Evolutionary conservation across 306 rosid genomes (phyloP), one percentile per base, ranked within the genome.

Genomic region (Lathyrus tuberosus): DNA sequence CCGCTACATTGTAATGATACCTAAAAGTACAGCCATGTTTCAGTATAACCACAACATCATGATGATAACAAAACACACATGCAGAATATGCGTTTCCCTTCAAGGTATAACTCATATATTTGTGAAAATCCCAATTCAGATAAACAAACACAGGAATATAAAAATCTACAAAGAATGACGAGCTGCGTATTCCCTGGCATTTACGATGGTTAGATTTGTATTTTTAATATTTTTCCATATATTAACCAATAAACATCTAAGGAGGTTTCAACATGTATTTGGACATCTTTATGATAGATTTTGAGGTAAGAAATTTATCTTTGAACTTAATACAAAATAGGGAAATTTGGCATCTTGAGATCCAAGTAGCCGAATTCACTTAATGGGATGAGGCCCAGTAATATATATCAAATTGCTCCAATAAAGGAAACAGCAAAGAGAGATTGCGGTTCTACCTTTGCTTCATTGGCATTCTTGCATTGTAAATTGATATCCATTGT

Each of bases 1-100:
- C 97, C 46, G 98, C 91, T 18, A 93, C 96, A 62, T 89, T 89
- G 80, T 92, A 92, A 84, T 92, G 98, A 78, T 89, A 92, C 96
- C 98, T 92, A 76, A 72, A 10, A 40, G 41, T 20, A 63, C 46
- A 77, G 51, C 62, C 62, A 71, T 48, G 37, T 48, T 48, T 67
- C 56, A 67, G 71, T 67, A 48, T 47, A 53, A 64, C 63, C 65
- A 59, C 43, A 62, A 53, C 18, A 79, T 20, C 17, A 71, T 30
- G 3, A 24, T 86, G 86, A 75, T 83, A 84, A 58, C 16, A 60
- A 41, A 42, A 73, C 66, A 63, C 75, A 46, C 49, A 46, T 64
- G 65, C 63, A 68, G 41, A 24, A 20, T 33, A 54, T 10, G 33
- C 3, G 24, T 46, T 56, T 63, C 42, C 30, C 63, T 70, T 56